A percentile compares a stretch with the other conserved stretches of the same genome.
Evolutionary conservation across 768 basidiomycete genomes (phyloP).

Genomic region (Arthromyces matolae): DNA sequence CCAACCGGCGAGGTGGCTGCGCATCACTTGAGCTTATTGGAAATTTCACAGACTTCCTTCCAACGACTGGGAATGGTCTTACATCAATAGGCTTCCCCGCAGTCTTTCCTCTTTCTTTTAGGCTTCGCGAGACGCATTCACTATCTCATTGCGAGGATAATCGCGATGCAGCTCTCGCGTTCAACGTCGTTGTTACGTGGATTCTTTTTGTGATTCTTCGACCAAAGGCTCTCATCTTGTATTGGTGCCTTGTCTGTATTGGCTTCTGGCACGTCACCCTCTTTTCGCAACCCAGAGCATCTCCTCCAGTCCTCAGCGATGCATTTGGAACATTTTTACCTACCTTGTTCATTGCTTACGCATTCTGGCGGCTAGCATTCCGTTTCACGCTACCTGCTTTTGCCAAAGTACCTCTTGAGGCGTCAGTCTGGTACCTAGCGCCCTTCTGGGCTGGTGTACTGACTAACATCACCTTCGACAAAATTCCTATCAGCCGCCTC

Average conservation of each 20-base stretch:
- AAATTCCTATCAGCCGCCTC: conserved; percentile 77
- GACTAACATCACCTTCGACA: conserved; percentile 65
- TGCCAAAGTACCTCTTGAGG: conserved; percentile 63
- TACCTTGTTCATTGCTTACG: conserved; percentile 71
- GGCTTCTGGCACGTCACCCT: conserved; percentile 84
- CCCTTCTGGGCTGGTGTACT: conserved; percentile 80
- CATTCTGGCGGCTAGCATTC: conserved; percentile 73
- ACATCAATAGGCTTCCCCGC: conserved; percentile 71
- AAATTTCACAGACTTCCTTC: conserved; percentile 67
- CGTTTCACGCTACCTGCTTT: conserved; percentile 74
- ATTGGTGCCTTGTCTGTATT: conserved; percentile 77
- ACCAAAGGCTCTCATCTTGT: conserved; percentile 63
- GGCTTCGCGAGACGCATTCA: conserved; percentile 44
- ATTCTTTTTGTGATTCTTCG: conserved; percentile 70
- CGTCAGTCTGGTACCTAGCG: conserved; percentile 67
- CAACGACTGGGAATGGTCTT: conserved; percentile 57
- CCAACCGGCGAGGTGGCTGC: conserved; percentile 71
- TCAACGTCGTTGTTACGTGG: conserved; percentile 67
- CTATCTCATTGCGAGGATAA: conserved; percentile 69
- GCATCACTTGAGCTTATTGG: conserved; percentile 64
- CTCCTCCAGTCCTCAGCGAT: conserved; percentile 65
- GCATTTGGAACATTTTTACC: conserved; percentile 80
- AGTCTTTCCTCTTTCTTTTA: conserved; percentile 68
- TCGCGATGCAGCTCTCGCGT: conserved; percentile 63
- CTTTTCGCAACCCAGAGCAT: conserved; percentile 68